A percentile compares a stretch with the other conserved stretches of the same genome.
Conservation (phyloP, 352 stramenopile genomes). For the Globisporangium cylindrosporum region DNA sequence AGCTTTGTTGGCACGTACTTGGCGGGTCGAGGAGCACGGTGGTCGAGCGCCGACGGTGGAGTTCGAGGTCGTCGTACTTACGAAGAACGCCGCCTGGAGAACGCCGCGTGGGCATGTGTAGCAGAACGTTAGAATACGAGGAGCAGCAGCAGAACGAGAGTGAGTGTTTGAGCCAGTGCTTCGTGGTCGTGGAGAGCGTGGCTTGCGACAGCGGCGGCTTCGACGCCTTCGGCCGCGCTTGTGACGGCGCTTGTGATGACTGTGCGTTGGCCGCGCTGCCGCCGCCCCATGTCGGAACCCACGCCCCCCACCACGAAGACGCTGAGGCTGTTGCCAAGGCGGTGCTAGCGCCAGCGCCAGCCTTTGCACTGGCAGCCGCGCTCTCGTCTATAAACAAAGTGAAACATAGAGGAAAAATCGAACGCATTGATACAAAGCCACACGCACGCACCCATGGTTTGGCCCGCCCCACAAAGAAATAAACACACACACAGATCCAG, state of each 20-base stretch:
- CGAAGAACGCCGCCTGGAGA: constrained; percentile 36
- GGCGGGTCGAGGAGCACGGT: constrained; percentile 56
- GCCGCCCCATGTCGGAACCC: neutral
- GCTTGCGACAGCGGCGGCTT: neutral
- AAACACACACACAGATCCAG: neutral
- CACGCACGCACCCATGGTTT: constrained; percentile 11
- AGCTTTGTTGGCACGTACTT: constrained; percentile 31
- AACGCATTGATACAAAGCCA: constrained; percentile 11
- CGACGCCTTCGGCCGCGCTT: neutral
- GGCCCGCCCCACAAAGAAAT: constrained; percentile 1
- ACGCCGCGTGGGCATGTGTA: constrained; percentile 13
- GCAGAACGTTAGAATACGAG: constrained; percentile 17
- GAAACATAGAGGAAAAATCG: neutral
- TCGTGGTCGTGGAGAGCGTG: constrained; percentile 6
- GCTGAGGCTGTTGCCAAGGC: neutral
- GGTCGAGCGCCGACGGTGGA: constrained; percentile 42
- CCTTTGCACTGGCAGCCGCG: neutral
- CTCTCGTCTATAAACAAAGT: neutral
- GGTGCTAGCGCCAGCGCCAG: neutral
- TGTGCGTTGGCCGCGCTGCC: no score
- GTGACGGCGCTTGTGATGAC: neutral
- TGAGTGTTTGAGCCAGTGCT: constrained; percentile 19
- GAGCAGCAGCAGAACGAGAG: constrained; percentile 19
- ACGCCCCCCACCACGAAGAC: constrained; percentile 3
- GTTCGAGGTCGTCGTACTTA: constrained; percentile 69